Evolutionary conservation across 148 eudicot genomes (phyloP), one percentile per base, ranked within the genome.

Genomic region (Amaranthus hypochondriacus): DNA sequence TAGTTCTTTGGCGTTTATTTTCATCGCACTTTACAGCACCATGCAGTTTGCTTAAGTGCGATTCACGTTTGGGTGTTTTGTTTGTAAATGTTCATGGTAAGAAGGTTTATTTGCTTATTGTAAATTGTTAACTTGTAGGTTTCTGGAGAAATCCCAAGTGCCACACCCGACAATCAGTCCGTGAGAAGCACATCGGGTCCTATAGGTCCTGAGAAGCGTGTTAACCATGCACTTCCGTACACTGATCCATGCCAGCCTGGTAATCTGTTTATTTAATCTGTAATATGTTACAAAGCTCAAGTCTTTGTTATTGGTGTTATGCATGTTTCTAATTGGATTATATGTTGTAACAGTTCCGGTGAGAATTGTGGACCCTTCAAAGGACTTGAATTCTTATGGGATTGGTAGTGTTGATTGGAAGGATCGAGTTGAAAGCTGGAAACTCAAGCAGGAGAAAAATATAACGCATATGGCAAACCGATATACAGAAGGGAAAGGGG

Each of bases 401-500:
- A 90, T 94, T 68, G 92, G 93, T 66, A 87, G 85, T 81, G 95
- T 94, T 70, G 98, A 95, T 85, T 95, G 98, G 98, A 95, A 92
- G 83, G 98, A 95, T 83, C 89, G 98, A 71, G 96, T 95, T 76
- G 98, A 95, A 79, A 88, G 97, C 39, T 95, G 98, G 98, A 95
- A 95, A 78, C 90, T 92, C 70, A 95, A 92, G 85, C 98, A 92
- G 83, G 97, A 95, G 28, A 92, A 90, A 82, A 92, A 87, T 74
- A 69, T 82, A 54, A 75, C 78, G 79, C 92, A 95, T 49, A 83
- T 83, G 85, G 70, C 72, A 56, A 83, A 81, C 79, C 86, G 87
- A 76, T 90, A 92, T 77, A 8, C 84, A 44, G 97, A 95, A 80
- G 97, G 96, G 46, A 95, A 86, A 83, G 96, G 98, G 55, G 98